Conservation (phyloP, 2,329 filamentous ascomycete genomes). For the Ascomycota sp. region DNA sequence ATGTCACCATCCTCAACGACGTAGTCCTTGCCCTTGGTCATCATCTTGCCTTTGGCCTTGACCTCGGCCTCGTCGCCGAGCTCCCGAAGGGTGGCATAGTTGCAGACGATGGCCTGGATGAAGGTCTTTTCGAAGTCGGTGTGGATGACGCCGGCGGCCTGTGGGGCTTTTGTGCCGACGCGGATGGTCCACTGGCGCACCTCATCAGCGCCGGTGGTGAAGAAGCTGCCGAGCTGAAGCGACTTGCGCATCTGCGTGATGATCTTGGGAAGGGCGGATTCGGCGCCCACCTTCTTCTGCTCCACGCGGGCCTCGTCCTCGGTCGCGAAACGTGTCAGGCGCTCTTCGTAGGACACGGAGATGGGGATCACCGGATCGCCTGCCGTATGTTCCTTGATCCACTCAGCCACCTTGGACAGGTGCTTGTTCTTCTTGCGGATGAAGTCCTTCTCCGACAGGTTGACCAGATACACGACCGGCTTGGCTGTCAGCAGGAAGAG, state of each 20-base stretch:
- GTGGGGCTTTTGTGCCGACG: slow-evolving; percentile 89
- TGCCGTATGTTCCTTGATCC: slow-evolving; percentile 77
- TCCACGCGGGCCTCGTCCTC: slow-evolving; percentile 66
- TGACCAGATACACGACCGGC: slow-evolving; percentile 91
- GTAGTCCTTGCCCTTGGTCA: slow-evolving; percentile 98
- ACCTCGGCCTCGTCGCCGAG: slow-evolving; percentile 73
- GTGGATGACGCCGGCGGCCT: slow-evolving; percentile 94
- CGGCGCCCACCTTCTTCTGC: slow-evolving; percentile 70
- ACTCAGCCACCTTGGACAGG: slow-evolving; percentile 77
- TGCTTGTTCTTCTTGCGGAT: slow-evolving; percentile 99
- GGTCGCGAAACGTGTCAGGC: slow-evolving; percentile 59
- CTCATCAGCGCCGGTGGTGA: slow-evolving; percentile 89
- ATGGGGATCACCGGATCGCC: slow-evolving; percentile 87
- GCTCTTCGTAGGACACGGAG: slow-evolving; percentile 83
- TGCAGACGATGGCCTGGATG: slow-evolving; percentile 90
- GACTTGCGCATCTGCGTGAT: slow-evolving; percentile 84
- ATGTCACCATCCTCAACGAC: slow-evolving; percentile 67
- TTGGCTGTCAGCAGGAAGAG: slow-evolving; percentile 90
- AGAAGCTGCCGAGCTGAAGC: slow-evolving; percentile 83
- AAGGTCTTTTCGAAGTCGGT: slow-evolving; percentile 99
- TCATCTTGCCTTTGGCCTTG: slow-evolving; percentile 85
- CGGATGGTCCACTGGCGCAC: slow-evolving; percentile 97
- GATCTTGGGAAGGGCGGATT: slow-evolving; percentile 81
- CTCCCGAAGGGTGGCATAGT: slow-evolving; percentile 65
- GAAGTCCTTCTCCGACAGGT: slow-evolving; percentile 92